A percentile compares a stretch with the other conserved stretches of the same genome.
phyloP scores from a whole-genome alignment of 2,329 filamentous ascomycete species.

The Fusarium vanettenii region DNA sequence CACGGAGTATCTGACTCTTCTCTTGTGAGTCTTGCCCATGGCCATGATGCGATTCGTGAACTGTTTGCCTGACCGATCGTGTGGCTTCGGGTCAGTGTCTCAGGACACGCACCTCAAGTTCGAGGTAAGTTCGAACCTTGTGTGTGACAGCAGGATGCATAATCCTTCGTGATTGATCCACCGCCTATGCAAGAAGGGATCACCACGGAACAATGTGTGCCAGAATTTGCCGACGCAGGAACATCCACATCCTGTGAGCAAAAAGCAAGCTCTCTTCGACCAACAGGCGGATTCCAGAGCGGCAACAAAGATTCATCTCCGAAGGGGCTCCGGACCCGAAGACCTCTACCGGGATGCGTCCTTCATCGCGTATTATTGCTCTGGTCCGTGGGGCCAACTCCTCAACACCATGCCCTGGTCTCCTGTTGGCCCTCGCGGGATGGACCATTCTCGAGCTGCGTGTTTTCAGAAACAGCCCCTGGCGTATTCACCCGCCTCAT shows the following conservation, averaged over 20 bases:
- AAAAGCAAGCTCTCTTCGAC: background rate
- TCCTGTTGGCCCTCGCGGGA: background rate
- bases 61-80: background rate
- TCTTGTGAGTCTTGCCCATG: background rate
- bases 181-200: conserved; percentile 7
- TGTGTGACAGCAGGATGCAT: background rate
- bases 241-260: conserved; percentile 8
- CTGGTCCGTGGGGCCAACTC: conserved; percentile 4
- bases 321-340: conserved; percentile 13
- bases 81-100: conserved; percentile 4
- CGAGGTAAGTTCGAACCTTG: background rate
- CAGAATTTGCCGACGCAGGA: conserved; percentile 3
- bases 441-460: background rate
- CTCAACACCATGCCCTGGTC: conserved; percentile 1
- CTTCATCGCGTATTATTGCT: conserved; percentile 4
- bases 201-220: conserved; percentile 7
- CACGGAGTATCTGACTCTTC: background rate
- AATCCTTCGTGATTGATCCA: conserved; percentile 1
- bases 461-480: conserved; percentile 9
- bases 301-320: conserved; percentile 9
- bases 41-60: background rate
- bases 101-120: conserved; percentile 12
- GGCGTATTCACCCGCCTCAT: conserved; percentile 6
- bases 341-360: background rate
- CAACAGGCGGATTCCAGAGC: background rate